Percentiles rank a stretch among this genome's conserved stretches.
phyloP scores from a whole-genome alignment of 1,284 basidiomycete genomes.

The Ustilago trichophora region DNA sequence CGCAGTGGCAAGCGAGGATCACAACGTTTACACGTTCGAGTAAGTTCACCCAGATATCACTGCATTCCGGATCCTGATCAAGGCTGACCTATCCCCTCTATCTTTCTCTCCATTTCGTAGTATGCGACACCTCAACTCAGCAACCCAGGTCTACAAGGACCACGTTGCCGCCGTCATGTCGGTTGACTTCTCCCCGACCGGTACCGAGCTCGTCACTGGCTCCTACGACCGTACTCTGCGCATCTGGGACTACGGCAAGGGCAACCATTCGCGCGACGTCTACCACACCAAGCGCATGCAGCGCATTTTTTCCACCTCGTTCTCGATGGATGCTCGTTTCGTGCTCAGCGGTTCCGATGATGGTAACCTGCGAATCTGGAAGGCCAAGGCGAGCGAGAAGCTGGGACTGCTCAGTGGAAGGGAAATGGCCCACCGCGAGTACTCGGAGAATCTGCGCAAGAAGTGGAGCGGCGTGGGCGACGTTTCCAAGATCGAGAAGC shows the following conservation, averaged over 20 bases:
- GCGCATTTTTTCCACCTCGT: slow-evolving; percentile 73
- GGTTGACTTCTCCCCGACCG: slow-evolving; percentile 76
- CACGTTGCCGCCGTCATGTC: slow-evolving; percentile 88
- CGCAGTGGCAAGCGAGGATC: slow-evolving; percentile 94
- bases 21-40: slow-evolving; percentile 98
- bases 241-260: slow-evolving; percentile 89
- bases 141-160: slow-evolving; percentile 94
- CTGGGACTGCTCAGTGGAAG: slow-evolving; percentile 89
- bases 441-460: slow-evolving; percentile 85
- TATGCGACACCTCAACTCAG: slow-evolving; percentile 81
- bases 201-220: slow-evolving; percentile 93
- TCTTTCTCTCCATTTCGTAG: slow-evolving; percentile 1
- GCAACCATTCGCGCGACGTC: slow-evolving; percentile 80
- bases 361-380: slow-evolving; percentile 97
- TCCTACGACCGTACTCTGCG: slow-evolving; percentile 94
- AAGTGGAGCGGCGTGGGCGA: slow-evolving; percentile 80
- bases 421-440: slow-evolving; percentile 91
- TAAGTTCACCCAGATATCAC: slow-evolving; percentile 1
- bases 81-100: background rate
- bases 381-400: slow-evolving; percentile 89
- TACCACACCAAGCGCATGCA: slow-evolving; percentile 99
- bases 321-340: slow-evolving; percentile 90
- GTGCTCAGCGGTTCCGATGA: slow-evolving; percentile 94
- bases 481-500: slow-evolving; percentile 82
- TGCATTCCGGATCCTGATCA: too few relatives aligned